Evolutionary conservation across 352 stramenopile species (phyloP).

Genomic region (Phytopythium montanum): DNA sequence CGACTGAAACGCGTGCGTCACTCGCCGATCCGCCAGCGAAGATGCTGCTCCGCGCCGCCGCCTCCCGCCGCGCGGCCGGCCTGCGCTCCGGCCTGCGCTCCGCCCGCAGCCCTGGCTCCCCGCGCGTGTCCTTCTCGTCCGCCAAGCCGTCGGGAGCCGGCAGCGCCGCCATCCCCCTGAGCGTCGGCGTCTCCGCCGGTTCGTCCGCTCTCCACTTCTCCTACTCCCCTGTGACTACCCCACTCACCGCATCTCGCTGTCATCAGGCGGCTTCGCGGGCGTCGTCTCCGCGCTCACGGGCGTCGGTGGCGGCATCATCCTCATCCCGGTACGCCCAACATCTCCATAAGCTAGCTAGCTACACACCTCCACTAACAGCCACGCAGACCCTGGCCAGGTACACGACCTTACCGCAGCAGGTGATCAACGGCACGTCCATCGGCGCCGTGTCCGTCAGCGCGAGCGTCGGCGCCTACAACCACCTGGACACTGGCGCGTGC

Average conservation of each 20-base stretch:
- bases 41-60: slow-evolving; percentile 6
- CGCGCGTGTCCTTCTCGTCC: slow-evolving; percentile 8
- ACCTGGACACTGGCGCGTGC: slow-evolving; percentile 60
- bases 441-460: slow-evolving; percentile 70
- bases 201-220: neutral
- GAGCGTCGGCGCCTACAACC: slow-evolving; percentile 68
- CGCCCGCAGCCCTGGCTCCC: slow-evolving; percentile 8
- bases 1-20: slow-evolving; percentile 1
- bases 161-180: slow-evolving; percentile 38
- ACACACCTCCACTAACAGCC: neutral
- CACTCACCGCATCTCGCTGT: neutral
- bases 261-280: slow-evolving; percentile 58
- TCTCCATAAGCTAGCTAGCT: neutral
- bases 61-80: slow-evolving; percentile 9
- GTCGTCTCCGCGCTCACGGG: slow-evolving; percentile 76
- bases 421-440: slow-evolving; percentile 81
- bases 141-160: slow-evolving; percentile 8
- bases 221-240: neutral
- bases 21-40: neutral
- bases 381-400: slow-evolving; percentile 73
- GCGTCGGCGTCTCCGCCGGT: slow-evolving; percentile 40
- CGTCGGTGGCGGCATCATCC: slow-evolving; percentile 76
- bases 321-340: slow-evolving; percentile 56
- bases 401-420: slow-evolving; percentile 73
- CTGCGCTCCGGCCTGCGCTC: slow-evolving; percentile 45